Evolutionary conservation across 805 yeast genomes (phyloP), one percentile per base, ranked within the genome.

Genomic region (Saturnispora sanitii): DNA sequence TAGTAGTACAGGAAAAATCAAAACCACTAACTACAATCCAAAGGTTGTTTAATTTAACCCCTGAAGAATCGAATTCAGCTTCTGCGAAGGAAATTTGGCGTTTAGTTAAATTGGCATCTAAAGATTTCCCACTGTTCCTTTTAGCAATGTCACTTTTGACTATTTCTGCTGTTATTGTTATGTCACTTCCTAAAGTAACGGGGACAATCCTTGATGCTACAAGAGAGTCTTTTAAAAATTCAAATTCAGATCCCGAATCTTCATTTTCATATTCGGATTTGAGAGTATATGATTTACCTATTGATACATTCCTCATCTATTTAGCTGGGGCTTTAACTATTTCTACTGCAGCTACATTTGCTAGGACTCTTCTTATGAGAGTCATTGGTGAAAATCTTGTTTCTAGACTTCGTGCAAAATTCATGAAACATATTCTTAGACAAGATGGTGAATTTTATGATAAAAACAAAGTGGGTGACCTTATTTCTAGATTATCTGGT

Each of bases 381-480:
- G 67, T 80, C 0, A 78, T 83, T 13, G 96, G 96, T 41, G 97
- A 88, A 60, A 75, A 83, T 48, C 64, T 90, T 28, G 95, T 88
- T 18, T 85, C 95, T 5, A 68, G 95, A 45, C 64, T 90, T 48
- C 70, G 97, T 49, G 73, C 94, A 2, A 70, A 79, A 39, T 75
- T 90, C 26, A 79, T 87, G 67, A 77, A 77, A 55, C 82, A 79
- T 36, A 76, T 90, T 3, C 65, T 88, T 37, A 73, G 79, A 28
- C 96, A 90, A 56, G 97, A 88, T 61, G 82, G 94, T 42, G 82
- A 83, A 50, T 88, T 90, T 55, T 77, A 84, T 53, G 97, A 90
- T 54, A 79, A 80, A 21, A 88, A 92, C 45, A 75, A 88, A 46
- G 94, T 88, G 3, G 97, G 97, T 35, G 97, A 88, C 58, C 66